Evolutionary conservation across 495 filamentous ascomycete genomes (phyloP).

Genomic region (Neurospora sp.): DNA sequence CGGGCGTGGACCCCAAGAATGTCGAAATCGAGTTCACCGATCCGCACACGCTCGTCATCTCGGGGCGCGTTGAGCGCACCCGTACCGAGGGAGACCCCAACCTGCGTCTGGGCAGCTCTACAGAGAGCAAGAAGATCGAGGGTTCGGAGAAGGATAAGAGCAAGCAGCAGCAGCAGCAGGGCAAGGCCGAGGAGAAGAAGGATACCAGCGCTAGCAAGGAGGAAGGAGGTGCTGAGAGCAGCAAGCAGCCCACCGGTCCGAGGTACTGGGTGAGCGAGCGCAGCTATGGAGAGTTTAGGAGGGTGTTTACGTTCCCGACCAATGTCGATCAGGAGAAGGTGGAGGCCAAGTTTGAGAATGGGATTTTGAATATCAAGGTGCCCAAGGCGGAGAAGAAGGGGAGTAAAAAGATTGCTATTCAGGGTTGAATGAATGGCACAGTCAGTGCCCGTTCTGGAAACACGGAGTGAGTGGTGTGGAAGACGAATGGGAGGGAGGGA

Average conservation of each 20-base stretch:
- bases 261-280: constrained; percentile 83
- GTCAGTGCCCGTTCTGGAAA: not conserved
- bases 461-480: not conserved
- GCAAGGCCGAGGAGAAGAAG: too few species aligned
- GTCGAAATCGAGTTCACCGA: constrained; percentile 82
- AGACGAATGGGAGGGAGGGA: not conserved
- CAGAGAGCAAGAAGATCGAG: constrained; percentile 15
- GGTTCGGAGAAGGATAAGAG: not conserved
- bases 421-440: constrained; percentile 1
- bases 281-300: constrained; percentile 66
- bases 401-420: constrained; percentile 10
- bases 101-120: constrained; percentile 16
- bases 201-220: not conserved
- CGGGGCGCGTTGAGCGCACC: constrained; percentile 52
- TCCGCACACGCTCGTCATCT: constrained; percentile 61
- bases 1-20: constrained; percentile 70
- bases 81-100: constrained; percentile 35
- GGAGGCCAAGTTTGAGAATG: constrained; percentile 51
- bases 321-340: constrained; percentile 73
- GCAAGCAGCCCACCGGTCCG: constrained; percentile 3
- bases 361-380: constrained; percentile 57
- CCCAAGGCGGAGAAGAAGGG: constrained; percentile 58
- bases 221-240: not conserved
- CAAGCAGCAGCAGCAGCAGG: too few species aligned
- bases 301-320: constrained; percentile 70